Evolutionary conservation across 2,329 filamentous ascomycete species (phyloP).

Genomic region (Aspergillus sp.): DNA sequence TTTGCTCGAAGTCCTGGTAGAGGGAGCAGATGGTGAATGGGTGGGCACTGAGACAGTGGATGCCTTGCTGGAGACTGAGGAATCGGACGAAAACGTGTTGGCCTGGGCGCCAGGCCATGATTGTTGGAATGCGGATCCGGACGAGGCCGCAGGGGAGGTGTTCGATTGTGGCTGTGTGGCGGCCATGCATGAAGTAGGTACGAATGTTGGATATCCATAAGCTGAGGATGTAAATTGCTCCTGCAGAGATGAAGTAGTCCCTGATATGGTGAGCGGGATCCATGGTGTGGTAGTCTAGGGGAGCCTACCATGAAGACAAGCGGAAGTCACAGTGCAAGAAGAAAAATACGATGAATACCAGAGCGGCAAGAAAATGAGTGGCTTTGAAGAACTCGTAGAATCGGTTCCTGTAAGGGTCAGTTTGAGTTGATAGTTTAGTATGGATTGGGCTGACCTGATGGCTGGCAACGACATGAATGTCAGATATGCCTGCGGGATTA

Average conservation of each 20-base stretch:
- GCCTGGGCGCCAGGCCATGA: conserved; percentile 52
- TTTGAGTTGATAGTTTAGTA: neutral
- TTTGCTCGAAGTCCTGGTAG: conserved; percentile 29
- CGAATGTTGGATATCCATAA: conserved; percentile 50
- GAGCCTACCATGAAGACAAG: conserved; percentile 54
- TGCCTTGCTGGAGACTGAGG: conserved; percentile 32
- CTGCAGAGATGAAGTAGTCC: conserved; percentile 64
- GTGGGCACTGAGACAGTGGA: conserved; percentile 52
- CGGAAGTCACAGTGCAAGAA: conserved; percentile 62
- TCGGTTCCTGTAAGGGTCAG: conserved; percentile 44
- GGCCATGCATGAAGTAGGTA: conserved; percentile 55
- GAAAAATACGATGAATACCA: conserved; percentile 61
- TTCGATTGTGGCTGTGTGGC: conserved; percentile 47
- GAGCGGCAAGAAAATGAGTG: conserved; percentile 55
- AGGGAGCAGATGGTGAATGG: conserved; percentile 60
- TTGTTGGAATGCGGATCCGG: conserved; percentile 48
- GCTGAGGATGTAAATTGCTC: conserved; percentile 53
- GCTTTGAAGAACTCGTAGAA: conserved; percentile 65
- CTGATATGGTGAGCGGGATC: conserved; percentile 29
- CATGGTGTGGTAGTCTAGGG: neutral
- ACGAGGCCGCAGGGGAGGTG: conserved; percentile 46
- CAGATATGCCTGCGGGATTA: conserved; percentile 57
- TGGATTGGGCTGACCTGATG: conserved; percentile 33
- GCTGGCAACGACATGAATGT: conserved; percentile 56
- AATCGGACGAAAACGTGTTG: conserved; percentile 62